Evolutionary conservation across 2,329 filamentous ascomycete genomes (phyloP), one percentile per base, ranked within the genome.

Genomic region (Torrubiellomyces zombiae): DNA sequence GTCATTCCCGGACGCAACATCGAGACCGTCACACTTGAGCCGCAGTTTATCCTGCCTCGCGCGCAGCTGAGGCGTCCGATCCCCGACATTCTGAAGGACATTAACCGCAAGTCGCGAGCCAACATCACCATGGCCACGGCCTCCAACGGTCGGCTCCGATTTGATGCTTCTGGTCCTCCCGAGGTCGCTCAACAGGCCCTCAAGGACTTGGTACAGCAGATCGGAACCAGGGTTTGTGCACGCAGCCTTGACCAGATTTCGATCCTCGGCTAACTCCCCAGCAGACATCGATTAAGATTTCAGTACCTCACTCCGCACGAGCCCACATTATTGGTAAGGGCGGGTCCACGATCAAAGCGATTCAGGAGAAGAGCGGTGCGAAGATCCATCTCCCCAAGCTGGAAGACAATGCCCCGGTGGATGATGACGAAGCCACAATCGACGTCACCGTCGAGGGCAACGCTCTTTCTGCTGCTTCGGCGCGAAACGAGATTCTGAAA

Each of bases 251-350:
- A n/a, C n/a, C n/a, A n/a, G n/a, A n/a, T n/a, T n/a, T n/a, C n/a
- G n/a, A n/a, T n/a, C n/a, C n/a, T n/a, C n/a, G n/a, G n/a, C n/a
- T n/a, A n/a, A n/a, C n/a, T n/a, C n/a, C n/a, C n/a, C 18, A 13
- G 9, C 30, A 63, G 56, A 55, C 57, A 38, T 53, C 58, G n/a
- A 63, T 80, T 43, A 75, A 72, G 35, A 70, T 95, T 24, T 63
- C 79, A 3, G 76, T 98, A 35, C 89, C 86, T 26, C 67, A 75
- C 24, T 86, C 82, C 19, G 71, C 82, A 13, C 74, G 83, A 32
- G 71, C 85, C 26, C 77, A 86, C 51, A 85, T 98, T 51, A 95
- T 98, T 47, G 91, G 89, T 39, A 83, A 81, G 45, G 75, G 78
- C 45, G 91, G 91, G 30, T 69, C 81, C 14, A 86, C 77, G 32